Conservation (phyloP, 805 yeast genomes). For the Metschnikowia shivogae region DNA sequence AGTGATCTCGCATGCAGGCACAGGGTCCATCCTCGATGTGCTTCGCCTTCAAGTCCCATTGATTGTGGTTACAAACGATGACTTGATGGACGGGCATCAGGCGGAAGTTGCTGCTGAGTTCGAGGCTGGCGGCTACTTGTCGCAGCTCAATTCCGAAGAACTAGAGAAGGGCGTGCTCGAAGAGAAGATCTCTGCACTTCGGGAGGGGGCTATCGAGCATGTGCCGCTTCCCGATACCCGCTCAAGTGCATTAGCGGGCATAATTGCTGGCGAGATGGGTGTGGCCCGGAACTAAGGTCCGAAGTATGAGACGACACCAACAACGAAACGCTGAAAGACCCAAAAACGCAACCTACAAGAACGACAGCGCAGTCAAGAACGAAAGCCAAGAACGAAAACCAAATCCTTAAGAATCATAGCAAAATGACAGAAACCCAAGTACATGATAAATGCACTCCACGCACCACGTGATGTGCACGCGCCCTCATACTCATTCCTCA, state of each 20-base stretch:
- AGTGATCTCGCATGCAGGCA: slow-evolving; percentile 84
- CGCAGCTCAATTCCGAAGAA: slow-evolving; percentile 5
- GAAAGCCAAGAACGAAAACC: too few relatives aligned
- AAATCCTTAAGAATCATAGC: too few relatives aligned
- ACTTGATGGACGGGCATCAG: slow-evolving; percentile 44
- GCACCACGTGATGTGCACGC: too few relatives aligned
- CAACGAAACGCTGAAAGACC: neutral
- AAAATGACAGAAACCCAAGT: too few relatives aligned
- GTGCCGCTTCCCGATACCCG: slow-evolving; percentile 11
- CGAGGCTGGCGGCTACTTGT: slow-evolving; percentile 10
- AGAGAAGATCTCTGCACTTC: slow-evolving; percentile 6
- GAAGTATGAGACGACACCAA: too few relatives aligned
- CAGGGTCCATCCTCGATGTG: slow-evolving; percentile 87
- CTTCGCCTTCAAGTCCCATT: slow-evolving; percentile 53
- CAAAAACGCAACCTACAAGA: neutral
- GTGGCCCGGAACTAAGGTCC: too few relatives aligned
- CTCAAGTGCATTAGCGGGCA: slow-evolving; percentile 6
- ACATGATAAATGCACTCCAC: too few relatives aligned
- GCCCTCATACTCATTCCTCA: neutral
- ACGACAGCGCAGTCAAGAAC: too few relatives aligned
- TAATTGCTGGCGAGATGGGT: slow-evolving; percentile 10
- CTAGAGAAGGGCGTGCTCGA: slow-evolving; percentile 8
- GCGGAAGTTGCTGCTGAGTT: slow-evolving; percentile 16
- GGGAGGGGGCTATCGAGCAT: slow-evolving; percentile 7
- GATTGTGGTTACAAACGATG: slow-evolving; percentile 65